A percentile compares a stretch with the other conserved stretches of the same genome.
Evolutionary conservation across 1,284 basidiomycete species (phyloP).

Genomic region (Cryptococcus deneoformans): DNA sequence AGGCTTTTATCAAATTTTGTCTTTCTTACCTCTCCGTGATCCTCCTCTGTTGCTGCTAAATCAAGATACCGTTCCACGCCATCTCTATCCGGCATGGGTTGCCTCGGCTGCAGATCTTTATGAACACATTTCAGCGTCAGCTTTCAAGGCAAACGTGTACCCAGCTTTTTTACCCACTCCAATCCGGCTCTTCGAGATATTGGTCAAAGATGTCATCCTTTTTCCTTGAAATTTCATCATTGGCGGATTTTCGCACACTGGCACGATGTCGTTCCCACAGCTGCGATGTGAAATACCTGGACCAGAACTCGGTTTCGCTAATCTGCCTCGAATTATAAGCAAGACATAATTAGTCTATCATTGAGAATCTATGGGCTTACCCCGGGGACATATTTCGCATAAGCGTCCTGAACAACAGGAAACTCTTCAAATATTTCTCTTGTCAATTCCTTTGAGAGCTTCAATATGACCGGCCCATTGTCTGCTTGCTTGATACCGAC

Average conservation of each 20-base stretch:
- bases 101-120: conserved; percentile 75
- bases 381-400: conserved; percentile 83
- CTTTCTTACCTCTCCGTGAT: conserved; percentile 66
- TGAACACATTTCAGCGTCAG: too few species aligned
- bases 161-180: conserved; percentile 59
- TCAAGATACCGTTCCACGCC: conserved; percentile 77
- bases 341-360: neutral
- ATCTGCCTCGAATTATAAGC: conserved; percentile 55
- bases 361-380: conserved; percentile 22
- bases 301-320: conserved; percentile 91
- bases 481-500: conserved; percentile 55
- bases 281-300: conserved; percentile 91
- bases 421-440: conserved; percentile 98
- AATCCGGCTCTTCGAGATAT: conserved; percentile 92
- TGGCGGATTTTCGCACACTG: conserved; percentile 64
- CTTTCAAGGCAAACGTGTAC: neutral
- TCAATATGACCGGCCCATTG: conserved; percentile 51
- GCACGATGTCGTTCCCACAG: conserved; percentile 93
- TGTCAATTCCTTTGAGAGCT: conserved; percentile 87
- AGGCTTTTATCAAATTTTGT: conserved; percentile 48
- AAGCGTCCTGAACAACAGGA: conserved; percentile 88
- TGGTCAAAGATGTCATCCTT: conserved; percentile 94
- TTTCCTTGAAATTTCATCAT: conserved; percentile 69
- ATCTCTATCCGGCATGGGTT: conserved; percentile 57
- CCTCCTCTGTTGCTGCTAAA: conserved; percentile 82